Evolutionary conservation across 164 flowering plant species (phyloP).

Genomic region (Chimonanthus salicifolius): DNA sequence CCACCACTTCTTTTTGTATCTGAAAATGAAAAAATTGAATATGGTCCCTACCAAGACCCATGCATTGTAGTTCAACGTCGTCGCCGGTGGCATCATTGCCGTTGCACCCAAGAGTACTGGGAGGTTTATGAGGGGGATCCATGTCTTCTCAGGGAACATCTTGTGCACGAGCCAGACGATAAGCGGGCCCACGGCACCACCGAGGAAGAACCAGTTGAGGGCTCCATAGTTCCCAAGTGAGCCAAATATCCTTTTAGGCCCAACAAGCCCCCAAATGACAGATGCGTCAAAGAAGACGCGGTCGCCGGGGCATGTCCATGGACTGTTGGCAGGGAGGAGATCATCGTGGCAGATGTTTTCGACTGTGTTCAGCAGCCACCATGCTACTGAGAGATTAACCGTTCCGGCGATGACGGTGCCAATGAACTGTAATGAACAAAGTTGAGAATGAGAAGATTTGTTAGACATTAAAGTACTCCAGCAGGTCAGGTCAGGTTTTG

Average conservation of each 20-base stretch:
- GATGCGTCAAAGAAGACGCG: slow-evolving; percentile 93
- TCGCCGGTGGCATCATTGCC: slow-evolving; percentile 77
- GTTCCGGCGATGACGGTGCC: slow-evolving; percentile 75
- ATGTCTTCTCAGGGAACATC: slow-evolving; percentile 64
- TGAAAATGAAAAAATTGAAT: slow-evolving; percentile 78
- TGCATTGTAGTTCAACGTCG: slow-evolving; percentile 73
- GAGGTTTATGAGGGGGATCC: slow-evolving; percentile 85
- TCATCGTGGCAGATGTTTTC: slow-evolving; percentile 58
- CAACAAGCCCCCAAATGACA: slow-evolving; percentile 88
- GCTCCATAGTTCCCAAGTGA: slow-evolving; percentile 51
- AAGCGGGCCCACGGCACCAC: slow-evolving; percentile 75
- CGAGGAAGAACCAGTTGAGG: slow-evolving; percentile 91
- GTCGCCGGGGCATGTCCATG: slow-evolving; percentile 83
- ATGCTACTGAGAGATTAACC: slow-evolving; percentile 50
- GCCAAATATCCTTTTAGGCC: slow-evolving; percentile 85
- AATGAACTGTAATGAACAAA: slow-evolving; percentile 28
- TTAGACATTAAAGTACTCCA: too few relatives aligned
- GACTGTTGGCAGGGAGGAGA: slow-evolving; percentile 50
- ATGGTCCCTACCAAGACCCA: slow-evolving; percentile 76
- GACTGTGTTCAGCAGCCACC: slow-evolving; percentile 49
- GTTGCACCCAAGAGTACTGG: slow-evolving; percentile 93
- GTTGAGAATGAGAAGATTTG: too few relatives aligned
- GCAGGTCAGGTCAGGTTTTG: too few relatives aligned
- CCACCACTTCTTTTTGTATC: slow-evolving; percentile 85
- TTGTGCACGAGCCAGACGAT: slow-evolving; percentile 73